A percentile compares a stretch with the other conserved stretches of the same genome.
Evolutionary conservation across 1,284 basidiomycete genomes (phyloP).

Genomic region (Rugosomyces carneus): DNA sequence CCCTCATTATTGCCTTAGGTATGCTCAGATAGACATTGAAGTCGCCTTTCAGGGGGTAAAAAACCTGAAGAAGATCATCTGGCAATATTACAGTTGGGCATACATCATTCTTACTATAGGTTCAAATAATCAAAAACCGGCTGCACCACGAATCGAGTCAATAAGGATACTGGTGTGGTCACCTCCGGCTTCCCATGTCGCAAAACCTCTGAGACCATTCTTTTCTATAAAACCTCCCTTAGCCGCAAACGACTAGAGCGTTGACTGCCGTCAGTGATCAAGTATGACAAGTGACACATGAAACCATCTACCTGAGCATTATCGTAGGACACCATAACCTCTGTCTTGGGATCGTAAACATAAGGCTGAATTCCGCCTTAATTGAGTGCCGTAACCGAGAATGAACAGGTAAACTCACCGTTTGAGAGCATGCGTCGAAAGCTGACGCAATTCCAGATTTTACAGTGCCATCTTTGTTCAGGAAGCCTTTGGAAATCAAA

Average conservation of each 20-base stretch:
- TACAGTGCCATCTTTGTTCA: slow-evolving; percentile 45
- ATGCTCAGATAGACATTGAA: no score
- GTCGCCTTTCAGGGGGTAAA: no score
- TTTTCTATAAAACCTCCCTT: slow-evolving; percentile 51
- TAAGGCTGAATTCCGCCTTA: slow-evolving; percentile 39
- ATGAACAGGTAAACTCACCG: slow-evolving; percentile 37
- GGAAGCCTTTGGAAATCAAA: slow-evolving; percentile 47
- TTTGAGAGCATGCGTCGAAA: slow-evolving; percentile 64
- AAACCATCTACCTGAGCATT: slow-evolving; percentile 35
- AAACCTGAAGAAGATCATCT: no score
- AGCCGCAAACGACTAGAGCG: slow-evolving; percentile 40
- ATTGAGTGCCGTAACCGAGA: not conserved
- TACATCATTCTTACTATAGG: no score
- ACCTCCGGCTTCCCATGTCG: slow-evolving; percentile 52
- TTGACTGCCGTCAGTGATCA: not conserved
- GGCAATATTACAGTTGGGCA: no score
- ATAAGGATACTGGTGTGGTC: slow-evolving; percentile 48
- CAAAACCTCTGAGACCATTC: slow-evolving; percentile 43
- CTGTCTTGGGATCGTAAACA: slow-evolving; percentile 49
- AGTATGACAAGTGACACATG: slow-evolving; percentile 25
- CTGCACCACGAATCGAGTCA: slow-evolving; percentile 26
- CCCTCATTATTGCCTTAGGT: no score
- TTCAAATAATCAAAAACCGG: slow-evolving; percentile 13
- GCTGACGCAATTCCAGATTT: slow-evolving; percentile 42
- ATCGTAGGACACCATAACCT: slow-evolving; percentile 65